A percentile compares a stretch with the other conserved stretches of the same genome.
phyloP scores from a whole-genome alignment of 768 basidiomycete species.

The Mycena filopes region DNA sequence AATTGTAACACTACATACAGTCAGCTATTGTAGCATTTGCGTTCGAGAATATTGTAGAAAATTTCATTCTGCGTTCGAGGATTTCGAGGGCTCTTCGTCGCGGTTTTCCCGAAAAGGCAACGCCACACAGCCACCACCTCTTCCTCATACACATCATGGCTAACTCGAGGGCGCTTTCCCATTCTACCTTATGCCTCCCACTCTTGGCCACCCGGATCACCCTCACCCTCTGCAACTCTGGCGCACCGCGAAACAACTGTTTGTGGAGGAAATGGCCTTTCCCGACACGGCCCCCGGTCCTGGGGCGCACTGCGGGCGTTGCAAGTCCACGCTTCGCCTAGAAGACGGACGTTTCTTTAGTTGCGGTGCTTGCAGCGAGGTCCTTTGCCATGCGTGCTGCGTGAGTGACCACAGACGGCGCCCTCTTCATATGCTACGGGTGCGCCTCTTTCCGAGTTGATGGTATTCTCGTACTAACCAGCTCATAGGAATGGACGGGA shows the following conservation, averaged over 20 bases:
- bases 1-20: no score
- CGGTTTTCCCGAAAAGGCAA: no score
- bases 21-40: no score
- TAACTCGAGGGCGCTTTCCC: no score
- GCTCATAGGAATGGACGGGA: slow-evolving; percentile 1
- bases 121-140: no score
- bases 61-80: no score
- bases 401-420: background rate
- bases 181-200: no score
- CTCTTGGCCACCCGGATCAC: background rate
- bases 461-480: background rate
- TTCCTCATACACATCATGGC: no score
- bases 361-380: background rate
- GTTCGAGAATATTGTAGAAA: no score
- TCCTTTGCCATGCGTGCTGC: background rate
- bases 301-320: background rate
- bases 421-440: background rate
- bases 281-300: background rate
- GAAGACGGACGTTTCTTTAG: background rate
- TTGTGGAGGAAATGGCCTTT: background rate
- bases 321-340: background rate
- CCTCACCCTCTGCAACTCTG: background rate
- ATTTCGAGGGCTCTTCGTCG: no score
- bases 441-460: background rate
- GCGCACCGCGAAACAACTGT: background rate